Percentiles rank a stretch among this genome's conserved stretches.
These are phyloP conservation scores for Syncephalastrum monosporum DNA, from an alignment of 371 early-diverging fungal species.

Conservation along the genomic window DNA sequence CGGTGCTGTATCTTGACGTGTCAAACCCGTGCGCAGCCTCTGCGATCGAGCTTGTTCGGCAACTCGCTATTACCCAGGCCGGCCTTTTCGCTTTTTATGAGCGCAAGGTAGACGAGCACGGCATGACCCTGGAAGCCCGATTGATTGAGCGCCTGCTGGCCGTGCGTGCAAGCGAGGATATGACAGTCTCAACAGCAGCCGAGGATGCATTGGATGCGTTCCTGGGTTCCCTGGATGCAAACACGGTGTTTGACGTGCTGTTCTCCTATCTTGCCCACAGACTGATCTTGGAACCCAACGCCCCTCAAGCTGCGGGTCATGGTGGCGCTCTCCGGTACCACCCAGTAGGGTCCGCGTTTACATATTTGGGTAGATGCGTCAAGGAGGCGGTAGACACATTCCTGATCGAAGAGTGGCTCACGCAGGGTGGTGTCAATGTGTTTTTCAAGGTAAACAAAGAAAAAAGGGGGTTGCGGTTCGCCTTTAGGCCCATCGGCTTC, in stretches of 20 bases:
- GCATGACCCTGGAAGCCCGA: constrained; percentile 37
- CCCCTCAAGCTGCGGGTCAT: constrained; percentile 9
- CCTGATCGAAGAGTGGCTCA: constrained; percentile 44
- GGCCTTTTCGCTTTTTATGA: constrained; percentile 44
- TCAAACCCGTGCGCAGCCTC: constrained; percentile 4
- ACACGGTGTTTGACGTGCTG: constrained; percentile 44
- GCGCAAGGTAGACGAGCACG: constrained; percentile 30
- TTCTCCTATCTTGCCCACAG: constrained; percentile 40
- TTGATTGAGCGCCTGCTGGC: constrained; percentile 30
- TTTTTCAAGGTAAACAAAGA: constrained; percentile 36
- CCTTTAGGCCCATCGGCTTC: too few relatives aligned
- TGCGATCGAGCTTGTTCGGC: constrained; percentile 37
- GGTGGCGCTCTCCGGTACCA: constrained; percentile 26
- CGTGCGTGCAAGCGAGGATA: constrained; percentile 26
- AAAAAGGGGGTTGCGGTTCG: not conserved
- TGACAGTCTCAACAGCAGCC: constrained; percentile 44
- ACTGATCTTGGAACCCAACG: constrained; percentile 22
- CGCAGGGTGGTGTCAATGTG: constrained; percentile 37
- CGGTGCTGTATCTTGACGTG: constrained; percentile 19
- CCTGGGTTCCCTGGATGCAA: constrained; percentile 33
- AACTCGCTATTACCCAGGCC: constrained; percentile 36
- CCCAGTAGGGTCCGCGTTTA: constrained; percentile 50
- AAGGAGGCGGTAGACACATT: constrained; percentile 34
- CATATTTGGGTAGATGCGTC: constrained; percentile 42
- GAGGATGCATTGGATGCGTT: constrained; percentile 51